Evolutionary conservation across 2,329 filamentous ascomycete species (phyloP), one percentile per base, ranked within the genome.

Genomic region (Colletotrichum plurivorum): DNA sequence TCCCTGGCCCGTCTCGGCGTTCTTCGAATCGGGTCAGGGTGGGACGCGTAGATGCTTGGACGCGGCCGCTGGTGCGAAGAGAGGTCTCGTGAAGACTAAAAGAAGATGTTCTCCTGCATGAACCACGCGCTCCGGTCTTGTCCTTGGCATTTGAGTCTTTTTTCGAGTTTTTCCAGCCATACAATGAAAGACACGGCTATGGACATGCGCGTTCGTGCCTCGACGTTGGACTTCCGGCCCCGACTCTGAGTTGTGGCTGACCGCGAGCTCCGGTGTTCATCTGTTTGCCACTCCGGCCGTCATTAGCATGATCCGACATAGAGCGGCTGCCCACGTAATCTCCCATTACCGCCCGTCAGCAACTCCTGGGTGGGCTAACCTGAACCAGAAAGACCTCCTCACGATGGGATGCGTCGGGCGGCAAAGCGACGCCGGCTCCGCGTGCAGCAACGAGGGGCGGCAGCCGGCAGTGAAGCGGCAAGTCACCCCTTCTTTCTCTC

Each of bases 1-100:
- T 64, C 18, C 66, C 55, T 66, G 15, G 45, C n/a, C 48, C 62
- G 55, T 60, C 41, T 60, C 55, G 62, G 66, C 54, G 55, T 4
- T 43, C 49, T 45, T 39, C 13, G 13, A n/a, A 12, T 22, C 39
- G 20, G 13, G 31, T 36, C 9, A 36, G 31, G 31, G 31, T 36
- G 9, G 36, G 13, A 45, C n/a, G 43, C 39, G 25, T 15, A 53
- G 27, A 51, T 61, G 16, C 27, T 8, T 10, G 13, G n/a, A 49
- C 20, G 54, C 18, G 41, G 13, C 4, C 16, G 7, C 48, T 46
- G 18, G 13, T 8, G n/a, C 4, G 2, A 25, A 36, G 31, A 36
- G 31, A 36, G 31, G 31, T 18, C 31, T 36, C 31, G 31, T 36
- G 31, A 36, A 36, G 31, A 36, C 31, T 36, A 36, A 10, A 36